Percentiles rank a stretch among this genome's conserved stretches.
Evolutionary conservation across 805 yeast species (phyloP).

Genomic region (Ogataea glucozyma): DNA sequence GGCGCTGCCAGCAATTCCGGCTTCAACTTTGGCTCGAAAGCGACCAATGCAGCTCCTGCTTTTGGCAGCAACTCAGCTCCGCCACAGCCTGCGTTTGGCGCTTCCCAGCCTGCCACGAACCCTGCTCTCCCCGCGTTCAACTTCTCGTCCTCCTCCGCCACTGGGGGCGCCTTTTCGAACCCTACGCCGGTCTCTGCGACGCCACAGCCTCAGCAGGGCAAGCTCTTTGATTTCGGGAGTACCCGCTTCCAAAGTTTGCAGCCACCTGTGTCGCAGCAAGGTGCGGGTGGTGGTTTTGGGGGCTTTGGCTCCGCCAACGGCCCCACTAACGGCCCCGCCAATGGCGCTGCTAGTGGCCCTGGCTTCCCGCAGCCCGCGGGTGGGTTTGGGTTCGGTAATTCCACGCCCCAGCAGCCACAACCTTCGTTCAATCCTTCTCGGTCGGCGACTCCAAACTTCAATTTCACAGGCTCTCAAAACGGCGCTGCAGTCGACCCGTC

Average conservation of each 20-base stretch:
- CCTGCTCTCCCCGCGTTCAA: constrained; percentile 12
- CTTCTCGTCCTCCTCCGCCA: background rate
- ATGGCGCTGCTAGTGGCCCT: background rate
- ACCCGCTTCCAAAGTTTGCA: constrained; percentile 15
- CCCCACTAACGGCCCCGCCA: no score
- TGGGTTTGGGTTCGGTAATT: constrained; percentile 9
- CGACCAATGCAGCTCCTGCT: constrained; percentile 7
- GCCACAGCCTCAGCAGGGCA: constrained; percentile 19
- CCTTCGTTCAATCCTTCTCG: constrained; percentile 26
- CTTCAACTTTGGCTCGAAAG: constrained; percentile 7
- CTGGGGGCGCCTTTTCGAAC: constrained; percentile 8
- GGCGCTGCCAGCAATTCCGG: constrained; percentile 9
- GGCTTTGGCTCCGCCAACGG: no score
- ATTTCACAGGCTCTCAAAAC: constrained; percentile 32
- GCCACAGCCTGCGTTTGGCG: constrained; percentile 6
- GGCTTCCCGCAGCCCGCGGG: constrained; percentile 5
- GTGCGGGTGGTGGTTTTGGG: constrained; percentile 13
- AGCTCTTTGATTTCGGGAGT: constrained; percentile 22
- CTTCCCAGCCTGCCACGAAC: constrained; percentile 19
- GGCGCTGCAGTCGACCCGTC: constrained; percentile 30
- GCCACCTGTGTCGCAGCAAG: constrained; percentile 9
- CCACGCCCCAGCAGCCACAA: constrained; percentile 11
- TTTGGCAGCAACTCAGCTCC: constrained; percentile 9
- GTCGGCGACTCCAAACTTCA: constrained; percentile 35
- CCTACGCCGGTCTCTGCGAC: constrained; percentile 9